phyloP scores from a whole-genome alignment of 2,329 filamentous ascomycete genomes.

The Fonsecaea erecta region DNA sequence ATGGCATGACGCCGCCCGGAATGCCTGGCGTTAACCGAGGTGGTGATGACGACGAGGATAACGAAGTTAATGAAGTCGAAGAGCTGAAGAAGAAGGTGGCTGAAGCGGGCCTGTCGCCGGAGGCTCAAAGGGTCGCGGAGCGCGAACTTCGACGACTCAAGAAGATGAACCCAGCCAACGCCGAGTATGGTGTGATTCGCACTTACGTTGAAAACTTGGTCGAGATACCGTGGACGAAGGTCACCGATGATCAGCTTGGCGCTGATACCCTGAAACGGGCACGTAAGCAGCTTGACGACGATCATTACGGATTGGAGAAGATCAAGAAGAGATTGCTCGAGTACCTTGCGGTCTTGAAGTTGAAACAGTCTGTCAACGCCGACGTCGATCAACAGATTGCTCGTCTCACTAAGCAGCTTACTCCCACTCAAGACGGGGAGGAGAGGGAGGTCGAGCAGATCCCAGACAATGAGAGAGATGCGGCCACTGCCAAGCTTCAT shows the following conservation, averaged over 20 bases:
- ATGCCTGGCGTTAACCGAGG: constrained; percentile 52
- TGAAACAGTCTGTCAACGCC: constrained; percentile 89
- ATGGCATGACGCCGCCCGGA: constrained; percentile 48
- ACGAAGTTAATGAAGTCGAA: constrained; percentile 86
- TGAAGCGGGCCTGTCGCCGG: constrained; percentile 76
- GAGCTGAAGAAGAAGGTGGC: constrained; percentile 88
- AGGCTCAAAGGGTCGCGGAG: constrained; percentile 88
- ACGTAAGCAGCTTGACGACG: constrained; percentile 87
- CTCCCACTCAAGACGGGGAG: constrained; percentile 34
- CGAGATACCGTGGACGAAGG: constrained; percentile 88
- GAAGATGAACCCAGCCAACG: constrained; percentile 95
- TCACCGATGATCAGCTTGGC: constrained; percentile 84
- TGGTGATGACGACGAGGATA: constrained; percentile 66
- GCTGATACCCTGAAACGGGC: constrained; percentile 77
- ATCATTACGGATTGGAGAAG: constrained; percentile 94
- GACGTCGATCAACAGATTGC: constrained; percentile 78
- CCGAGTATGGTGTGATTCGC: constrained; percentile 90
- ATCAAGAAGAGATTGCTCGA: constrained; percentile 96
- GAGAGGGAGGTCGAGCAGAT: constrained; percentile 54
- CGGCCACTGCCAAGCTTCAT: constrained; percentile 67
- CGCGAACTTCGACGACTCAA: constrained; percentile 84
- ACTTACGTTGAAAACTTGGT: constrained; percentile 93
- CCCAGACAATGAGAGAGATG: constrained; percentile 54
- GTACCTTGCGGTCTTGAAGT: constrained; percentile 91
- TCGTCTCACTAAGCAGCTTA: constrained; percentile 56